Evolutionary conservation across 2,329 filamentous ascomycete genomes (phyloP), one percentile per base, ranked within the genome.

Genomic region (Neonectria neomacrospora): DNA sequence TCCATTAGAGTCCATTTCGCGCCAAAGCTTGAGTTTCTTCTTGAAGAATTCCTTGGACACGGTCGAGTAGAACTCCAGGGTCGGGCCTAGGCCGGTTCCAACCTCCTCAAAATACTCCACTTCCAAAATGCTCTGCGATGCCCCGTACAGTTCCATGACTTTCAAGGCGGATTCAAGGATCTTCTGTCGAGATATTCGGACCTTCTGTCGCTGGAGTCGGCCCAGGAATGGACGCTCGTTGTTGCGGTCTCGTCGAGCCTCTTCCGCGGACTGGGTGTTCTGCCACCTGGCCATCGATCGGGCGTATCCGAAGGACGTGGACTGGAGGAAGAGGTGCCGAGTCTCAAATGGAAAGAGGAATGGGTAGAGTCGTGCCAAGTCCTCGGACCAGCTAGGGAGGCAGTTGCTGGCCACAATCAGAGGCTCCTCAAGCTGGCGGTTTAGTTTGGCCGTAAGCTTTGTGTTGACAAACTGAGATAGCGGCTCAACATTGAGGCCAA

Each of bases 31-130:
- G 56, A 97, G 88, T 79, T 96, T 97, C 85, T 95, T 97, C 83
- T 96, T 97, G 1, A 93, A 95, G 74, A 98, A 98, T 76, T 99
- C 96, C 72, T 93, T 96, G 0, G 96, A 99, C 1, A 98, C 95
- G 0, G 93, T 97, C 0, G 96, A 97, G 79, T 99, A 99, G 77
- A 99, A 99, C 76, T 99, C 96, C 14, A 99, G 85, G 0, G 96
- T 99, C 4, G 96, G 96, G 0, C 96, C 96, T 48, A 99, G 85
- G 50, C 96, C 96, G 23, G 96, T 99, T 60, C 96, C 96, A 22
- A 99, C 96, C 80, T 99, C 96, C 73, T 98, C 96, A 71, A 99
- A 99, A 75, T 99, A 99, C 74, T 99, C 96, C 2, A 99, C 95
- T 75, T 99, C 96, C 1, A 99, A 82, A 28, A 98, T 92, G 76